Evolutionary conservation across 371 early-diverging fungal genomes (phyloP), one percentile per base, ranked within the genome.

Genomic region (Apophysomyces ossiformis): DNA sequence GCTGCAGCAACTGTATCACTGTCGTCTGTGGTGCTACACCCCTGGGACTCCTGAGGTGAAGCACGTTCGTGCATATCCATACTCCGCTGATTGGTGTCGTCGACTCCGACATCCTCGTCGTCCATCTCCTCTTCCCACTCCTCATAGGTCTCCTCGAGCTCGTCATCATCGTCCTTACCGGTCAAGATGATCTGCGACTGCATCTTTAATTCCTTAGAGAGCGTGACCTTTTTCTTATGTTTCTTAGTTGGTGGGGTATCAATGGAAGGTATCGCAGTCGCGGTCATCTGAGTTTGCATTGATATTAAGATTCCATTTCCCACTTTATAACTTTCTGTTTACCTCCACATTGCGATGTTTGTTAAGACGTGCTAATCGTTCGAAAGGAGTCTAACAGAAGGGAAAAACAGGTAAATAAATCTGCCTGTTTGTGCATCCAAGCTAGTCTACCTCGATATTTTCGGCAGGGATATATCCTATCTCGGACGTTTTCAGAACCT

Each of bases 401-500:
- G 12, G n/a, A n/a, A 43, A 32, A 60, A 62, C 63, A 54, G 45
- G 21, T 47, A 60, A 32, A 43, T 64, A 41, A 50, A 50, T 9
- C 54, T 50, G 54, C 54, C 54, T 41, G 54, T 50, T 50, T n/a
- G 16, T 50, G 54, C 54, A 50, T 50, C 54, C 3, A 50, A 5
- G 21, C 41, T 50, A 26, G 18, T 62, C 64, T 80, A 90, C 91
- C 78, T 97, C 98, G 60, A 98, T 90, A 75, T 95, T 96, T 74
- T 96, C 97, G 4, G 97, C 97, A 13, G 97, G 98, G 45, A 98
- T 95, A 68, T 97, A 98, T 5, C 98, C 98, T 56, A 96, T 93
- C 78, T 94, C 93, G 37, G 87, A 87, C 37, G 91, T 92, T 69
- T 92, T 91, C 21, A 94, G 80, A 41, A 93, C 92, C 74, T 90